Base-by-base conservation (phyloP, 495 filamentous ascomycete species). In the Penicillium egyptiacum region DNA sequence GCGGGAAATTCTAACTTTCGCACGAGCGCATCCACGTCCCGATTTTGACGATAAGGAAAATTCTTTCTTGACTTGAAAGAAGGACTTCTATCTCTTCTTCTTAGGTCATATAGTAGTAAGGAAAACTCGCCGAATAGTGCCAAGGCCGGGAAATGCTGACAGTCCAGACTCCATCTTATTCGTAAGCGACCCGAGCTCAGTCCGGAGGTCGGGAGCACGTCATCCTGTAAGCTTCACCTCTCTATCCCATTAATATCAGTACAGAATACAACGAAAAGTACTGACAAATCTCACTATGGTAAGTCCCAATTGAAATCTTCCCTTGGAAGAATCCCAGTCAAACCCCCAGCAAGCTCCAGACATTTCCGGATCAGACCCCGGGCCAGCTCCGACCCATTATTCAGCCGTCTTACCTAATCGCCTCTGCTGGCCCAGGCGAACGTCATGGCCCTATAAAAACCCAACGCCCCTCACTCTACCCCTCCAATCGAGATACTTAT, bases 371-470 rank as follows among this genome's bases (percentile, higher is more conserved):
- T 14, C 16, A 39, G 61, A 23, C 23, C 42, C 3, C 22, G 23
- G 20, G 20, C 12, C 11, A 43, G 16, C 19, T 26, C 43, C 43
- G 42, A 14, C 10, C n/a, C 6, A 48, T 62, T 58, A 63, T 61
- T 63, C 57, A 68, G 42, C 59, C 59, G 35, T 22, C 56, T 69
- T 69, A 69, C 64, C 56, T 69, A 69, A 69, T 47, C 63, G 17
- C 40, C 7, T 33, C 6, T 31, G 47, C 25, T 42, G 59, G 33
- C 26, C 26, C 26, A 5, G 26, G 26, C 26, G 48, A 64, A 60
- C 64, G 66, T 67, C 64, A 69, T 67, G 35, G 52, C 53, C 60
- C 57, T 69, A 69, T 67, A 65, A 67, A 65, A 67, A 55, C 55
- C 51, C 28, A 50, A n/a, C 42, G 66, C 66, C 66, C 66, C 66